These are phyloP conservation scores for Dipodascopsis tothii DNA, from an alignment of 805 yeast genomes.

Conservation along the genomic window DNA sequence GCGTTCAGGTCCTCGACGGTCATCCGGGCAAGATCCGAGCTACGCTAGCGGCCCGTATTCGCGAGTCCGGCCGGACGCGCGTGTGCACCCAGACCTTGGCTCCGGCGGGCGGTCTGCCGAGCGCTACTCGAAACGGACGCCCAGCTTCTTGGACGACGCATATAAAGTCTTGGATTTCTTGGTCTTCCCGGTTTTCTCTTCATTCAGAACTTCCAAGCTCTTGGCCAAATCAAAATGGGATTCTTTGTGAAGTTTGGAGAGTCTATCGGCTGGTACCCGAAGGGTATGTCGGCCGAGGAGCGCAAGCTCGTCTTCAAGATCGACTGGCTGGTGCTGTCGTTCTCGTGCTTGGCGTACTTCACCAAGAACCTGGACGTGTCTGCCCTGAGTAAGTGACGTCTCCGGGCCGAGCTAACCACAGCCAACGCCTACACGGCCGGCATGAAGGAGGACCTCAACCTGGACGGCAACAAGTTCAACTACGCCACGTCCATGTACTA, in stretches of 20 bases:
- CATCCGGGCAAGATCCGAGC: too few species aligned
- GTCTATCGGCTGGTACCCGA: slow-evolving; percentile 17
- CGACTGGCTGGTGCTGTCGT: slow-evolving; percentile 48
- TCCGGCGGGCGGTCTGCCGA: too few species aligned
- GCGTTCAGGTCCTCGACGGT: too few species aligned
- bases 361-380: slow-evolving; percentile 57
- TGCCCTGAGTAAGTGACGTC: too few species aligned
- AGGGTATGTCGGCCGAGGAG: slow-evolving; percentile 37
- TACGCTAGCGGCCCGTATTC: too few species aligned
- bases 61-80: too few species aligned
- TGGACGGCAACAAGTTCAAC: slow-evolving; percentile 57
- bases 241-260: slow-evolving; percentile 6
- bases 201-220: background rate
- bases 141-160: too few species aligned
- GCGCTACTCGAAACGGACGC: too few species aligned
- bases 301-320: slow-evolving; percentile 44
- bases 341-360: slow-evolving; percentile 58
- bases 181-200: background rate
- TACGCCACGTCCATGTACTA: slow-evolving; percentile 37
- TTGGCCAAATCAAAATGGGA: background rate
- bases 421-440: slow-evolving; percentile 66
- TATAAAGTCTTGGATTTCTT: background rate
- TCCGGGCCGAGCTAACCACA: too few species aligned
- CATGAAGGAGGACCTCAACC: slow-evolving; percentile 45
- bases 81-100: too few species aligned